Conservation (phyloP, 768 basidiomycete genomes). For the Neoboletus brunneissimus region DNA sequence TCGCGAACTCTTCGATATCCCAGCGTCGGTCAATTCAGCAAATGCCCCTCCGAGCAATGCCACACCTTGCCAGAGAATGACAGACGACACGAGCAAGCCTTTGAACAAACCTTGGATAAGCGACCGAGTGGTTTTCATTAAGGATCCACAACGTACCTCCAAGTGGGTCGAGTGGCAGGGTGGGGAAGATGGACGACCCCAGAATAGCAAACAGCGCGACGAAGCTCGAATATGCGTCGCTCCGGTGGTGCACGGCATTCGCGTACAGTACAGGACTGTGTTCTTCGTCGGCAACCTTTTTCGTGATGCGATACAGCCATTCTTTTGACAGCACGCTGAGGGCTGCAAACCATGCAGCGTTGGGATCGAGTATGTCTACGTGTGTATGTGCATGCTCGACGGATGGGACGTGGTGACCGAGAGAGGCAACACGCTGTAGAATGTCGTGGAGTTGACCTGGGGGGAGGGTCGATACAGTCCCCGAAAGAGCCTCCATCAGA, state of each 20-base stretch:
- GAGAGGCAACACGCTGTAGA: conserved; percentile 53
- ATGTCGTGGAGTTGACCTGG: conserved; percentile 63
- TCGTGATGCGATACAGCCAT: conserved; percentile 88
- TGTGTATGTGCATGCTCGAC: conserved; percentile 57
- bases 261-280: conserved; percentile 88
- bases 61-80: conserved; percentile 81
- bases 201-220: conserved; percentile 93
- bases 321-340: conserved; percentile 82
- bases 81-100: conserved; percentile 87
- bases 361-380: conserved; percentile 68
- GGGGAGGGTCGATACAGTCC: conserved; percentile 61
- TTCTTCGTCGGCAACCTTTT: conserved; percentile 87
- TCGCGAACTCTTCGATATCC: conserved; percentile 58
- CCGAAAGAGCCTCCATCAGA: conserved; percentile 67
- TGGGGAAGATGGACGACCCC: conserved; percentile 82
- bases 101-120: conserved; percentile 6
- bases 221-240: conserved; percentile 89
- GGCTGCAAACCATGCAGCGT: conserved; percentile 96
- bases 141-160: conserved; percentile 57
- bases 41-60: conserved; percentile 65
- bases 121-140: not conserved
- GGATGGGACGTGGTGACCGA: conserved; percentile 51
- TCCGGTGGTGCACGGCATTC: conserved; percentile 98
- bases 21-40: conserved; percentile 81
- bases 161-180: conserved; percentile 88